Evolutionary conservation across 2,329 filamentous ascomycete species (phyloP).

Genomic region (Chalara sp.): DNA sequence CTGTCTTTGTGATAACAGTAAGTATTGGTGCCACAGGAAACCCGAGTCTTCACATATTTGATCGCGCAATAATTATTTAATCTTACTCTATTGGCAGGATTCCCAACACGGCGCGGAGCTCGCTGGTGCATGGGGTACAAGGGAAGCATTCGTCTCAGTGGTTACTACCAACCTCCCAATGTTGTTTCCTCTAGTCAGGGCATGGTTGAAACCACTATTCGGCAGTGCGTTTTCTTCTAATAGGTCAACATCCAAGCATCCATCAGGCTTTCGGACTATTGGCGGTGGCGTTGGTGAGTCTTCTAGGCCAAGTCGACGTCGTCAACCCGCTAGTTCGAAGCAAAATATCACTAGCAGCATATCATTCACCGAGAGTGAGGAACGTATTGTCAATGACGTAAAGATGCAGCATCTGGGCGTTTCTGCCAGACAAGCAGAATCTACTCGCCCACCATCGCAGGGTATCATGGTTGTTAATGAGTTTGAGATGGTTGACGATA

Average conservation of each 20-base stretch:
- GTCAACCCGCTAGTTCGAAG: slow-evolving; percentile 27
- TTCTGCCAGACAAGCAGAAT: slow-evolving; percentile 10
- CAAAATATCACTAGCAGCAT: slow-evolving; percentile 26
- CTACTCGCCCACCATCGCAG: slow-evolving; percentile 11
- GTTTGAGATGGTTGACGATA: slow-evolving; percentile 8
- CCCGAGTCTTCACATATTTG: slow-evolving; percentile 34
- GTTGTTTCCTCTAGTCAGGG: too few species aligned
- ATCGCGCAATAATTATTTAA: slow-evolving; percentile 16
- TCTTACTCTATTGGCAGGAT: too few species aligned
- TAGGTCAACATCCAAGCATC: too few species aligned
- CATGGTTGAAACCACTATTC: too few species aligned
- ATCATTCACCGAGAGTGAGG: slow-evolving; percentile 36
- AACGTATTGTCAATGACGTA: slow-evolving; percentile 36
- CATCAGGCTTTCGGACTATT: slow-evolving; percentile 29
- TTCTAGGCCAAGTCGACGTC: slow-evolving; percentile 17
- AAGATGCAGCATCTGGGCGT: slow-evolving; percentile 33
- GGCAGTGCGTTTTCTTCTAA: too few species aligned
- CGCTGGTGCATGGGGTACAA: too few species aligned
- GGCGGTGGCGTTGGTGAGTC: slow-evolving; percentile 28
- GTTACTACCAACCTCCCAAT: too few species aligned
- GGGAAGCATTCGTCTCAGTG: too few species aligned
- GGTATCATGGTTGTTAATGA: slow-evolving; percentile 35
- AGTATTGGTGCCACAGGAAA: neutral
- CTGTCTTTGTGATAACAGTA: slow-evolving; percentile 38
- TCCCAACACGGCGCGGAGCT: too few species aligned